Evolutionary conservation across 495 filamentous ascomycete species (phyloP).

Genomic region (Oidiodendron maius): DNA sequence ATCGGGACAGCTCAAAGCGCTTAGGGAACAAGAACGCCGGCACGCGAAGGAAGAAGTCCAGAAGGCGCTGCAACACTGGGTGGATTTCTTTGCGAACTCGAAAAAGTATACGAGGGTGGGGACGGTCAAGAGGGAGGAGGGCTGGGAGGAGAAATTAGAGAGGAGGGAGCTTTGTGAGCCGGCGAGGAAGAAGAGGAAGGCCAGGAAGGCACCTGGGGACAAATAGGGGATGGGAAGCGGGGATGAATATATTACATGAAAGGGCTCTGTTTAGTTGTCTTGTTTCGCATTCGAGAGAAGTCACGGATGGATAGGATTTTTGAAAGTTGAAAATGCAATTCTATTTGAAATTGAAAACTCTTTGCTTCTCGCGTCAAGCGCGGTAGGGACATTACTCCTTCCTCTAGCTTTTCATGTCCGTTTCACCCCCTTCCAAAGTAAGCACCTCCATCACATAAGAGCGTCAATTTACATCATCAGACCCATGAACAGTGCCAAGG

Average conservation of each 20-base stretch:
- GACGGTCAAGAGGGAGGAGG: constrained; percentile 42
- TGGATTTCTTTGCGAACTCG: constrained; percentile 69
- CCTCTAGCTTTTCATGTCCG: not conserved
- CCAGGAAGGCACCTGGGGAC: constrained; percentile 26
- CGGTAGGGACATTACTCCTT: not conserved
- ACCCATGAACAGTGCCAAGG: constrained; percentile 1
- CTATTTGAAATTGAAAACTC: too few species aligned
- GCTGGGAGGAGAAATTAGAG: constrained; percentile 42
- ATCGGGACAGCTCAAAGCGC: constrained; percentile 45
- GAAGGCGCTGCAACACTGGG: constrained; percentile 57
- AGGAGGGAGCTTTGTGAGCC: constrained; percentile 35
- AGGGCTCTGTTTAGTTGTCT: too few species aligned
- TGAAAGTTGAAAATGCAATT: too few species aligned
- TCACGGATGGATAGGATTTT: too few species aligned
- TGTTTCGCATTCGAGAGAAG: too few species aligned
- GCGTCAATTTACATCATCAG: not conserved
- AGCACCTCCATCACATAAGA: not conserved
- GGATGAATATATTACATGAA: too few species aligned
- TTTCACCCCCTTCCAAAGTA: not conserved
- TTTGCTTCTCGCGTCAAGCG: not conserved
- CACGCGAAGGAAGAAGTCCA: constrained; percentile 49
- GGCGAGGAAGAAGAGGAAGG: constrained; percentile 36
- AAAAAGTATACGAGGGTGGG: constrained; percentile 72
- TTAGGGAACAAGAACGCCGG: constrained; percentile 44
- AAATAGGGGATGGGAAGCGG: constrained; percentile 19